These are phyloP conservation scores for Penicillium samsonianum DNA, from an alignment of 495 filamentous ascomycete genomes.

Conservation along the genomic window DNA sequence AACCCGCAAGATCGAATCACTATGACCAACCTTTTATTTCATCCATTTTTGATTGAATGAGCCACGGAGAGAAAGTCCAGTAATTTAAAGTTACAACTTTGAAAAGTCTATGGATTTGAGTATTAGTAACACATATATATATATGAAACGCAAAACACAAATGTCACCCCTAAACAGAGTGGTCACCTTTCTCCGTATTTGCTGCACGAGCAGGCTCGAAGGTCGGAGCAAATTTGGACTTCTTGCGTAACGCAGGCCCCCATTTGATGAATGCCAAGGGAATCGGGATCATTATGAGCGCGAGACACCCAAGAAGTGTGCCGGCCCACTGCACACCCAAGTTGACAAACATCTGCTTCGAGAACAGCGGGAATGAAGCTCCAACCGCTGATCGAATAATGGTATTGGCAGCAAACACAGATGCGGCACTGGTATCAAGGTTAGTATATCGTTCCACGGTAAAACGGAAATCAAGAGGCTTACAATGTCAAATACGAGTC, in stretches of 20 bases:
- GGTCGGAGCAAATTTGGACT: constrained; percentile 39
- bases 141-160: neutral
- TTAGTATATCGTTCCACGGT: constrained; percentile 2
- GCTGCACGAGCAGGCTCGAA: neutral
- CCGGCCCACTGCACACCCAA: constrained; percentile 78
- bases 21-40: neutral
- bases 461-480: constrained; percentile 26
- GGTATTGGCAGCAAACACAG: constrained; percentile 88
- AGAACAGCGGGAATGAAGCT: constrained; percentile 81
- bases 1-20: no score
- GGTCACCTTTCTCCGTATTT: constrained; percentile 3
- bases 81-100: neutral
- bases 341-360: constrained; percentile 74
- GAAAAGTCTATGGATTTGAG: neutral
- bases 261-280: constrained; percentile 50
- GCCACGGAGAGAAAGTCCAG: neutral
- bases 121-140: neutral
- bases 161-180: constrained; percentile 13
- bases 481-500: constrained; percentile 65
- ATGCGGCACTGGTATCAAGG: constrained; percentile 61
- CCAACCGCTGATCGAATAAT: constrained; percentile 78
- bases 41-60: neutral
- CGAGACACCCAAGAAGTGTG: constrained; percentile 75
- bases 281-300: constrained; percentile 69
- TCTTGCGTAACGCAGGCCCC: constrained; percentile 36